Conservation (phyloP, 73 alveolate genomes). For the Paramecium primaurelia region DNA sequence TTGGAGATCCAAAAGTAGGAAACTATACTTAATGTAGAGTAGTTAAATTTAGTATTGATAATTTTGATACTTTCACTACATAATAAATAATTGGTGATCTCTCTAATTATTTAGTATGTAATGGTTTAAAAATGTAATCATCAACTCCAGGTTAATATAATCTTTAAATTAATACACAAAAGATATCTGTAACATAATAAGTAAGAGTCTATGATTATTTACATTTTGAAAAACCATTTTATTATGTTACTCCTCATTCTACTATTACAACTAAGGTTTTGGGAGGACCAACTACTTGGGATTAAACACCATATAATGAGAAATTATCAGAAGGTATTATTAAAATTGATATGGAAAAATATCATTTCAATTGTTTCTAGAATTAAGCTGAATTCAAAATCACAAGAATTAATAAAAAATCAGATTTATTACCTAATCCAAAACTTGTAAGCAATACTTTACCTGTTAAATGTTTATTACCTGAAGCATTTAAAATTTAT, state of each 20-base stretch:
- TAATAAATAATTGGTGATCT: neutral
- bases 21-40: neutral
- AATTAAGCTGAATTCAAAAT: neutral
- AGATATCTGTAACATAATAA: neutral
- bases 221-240: neutral
- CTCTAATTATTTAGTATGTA: neutral
- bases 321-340: neutral
- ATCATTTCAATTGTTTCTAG: neutral
- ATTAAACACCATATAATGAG: neutral
- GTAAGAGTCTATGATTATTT: neutral
- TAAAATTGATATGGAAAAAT: neutral
- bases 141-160: neutral
- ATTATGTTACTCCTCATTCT: neutral
- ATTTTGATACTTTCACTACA: neutral
- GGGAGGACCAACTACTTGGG: constrained; percentile 18
- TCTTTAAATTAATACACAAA: neutral
- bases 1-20: neutral
- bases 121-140: neutral
- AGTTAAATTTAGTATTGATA: neutral
- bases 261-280: constrained; percentile 5
- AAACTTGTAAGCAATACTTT: neutral
- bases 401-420: neutral
- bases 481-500: neutral
- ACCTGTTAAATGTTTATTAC: neutral
- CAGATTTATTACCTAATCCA: neutral